Percentiles rank a stretch among this genome's conserved stretches.
Evolutionary conservation across 805 yeast genomes (phyloP).

Genomic region (Saccharomycopsis oosterbeekiorum): DNA sequence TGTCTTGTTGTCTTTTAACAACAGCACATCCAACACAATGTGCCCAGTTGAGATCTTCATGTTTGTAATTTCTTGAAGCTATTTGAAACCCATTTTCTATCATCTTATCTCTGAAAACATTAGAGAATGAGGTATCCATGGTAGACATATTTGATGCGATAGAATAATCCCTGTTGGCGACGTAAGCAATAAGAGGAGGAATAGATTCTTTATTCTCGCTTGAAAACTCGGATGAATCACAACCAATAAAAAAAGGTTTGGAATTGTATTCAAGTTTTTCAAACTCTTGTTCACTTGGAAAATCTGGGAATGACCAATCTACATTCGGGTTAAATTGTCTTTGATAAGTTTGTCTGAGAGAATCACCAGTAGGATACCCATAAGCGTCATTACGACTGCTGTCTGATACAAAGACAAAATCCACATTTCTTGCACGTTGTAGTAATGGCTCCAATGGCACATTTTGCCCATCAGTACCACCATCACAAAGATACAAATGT

Average conservation of each 20-base stretch:
- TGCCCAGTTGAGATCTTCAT: constrained; percentile 59
- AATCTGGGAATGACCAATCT: constrained; percentile 65
- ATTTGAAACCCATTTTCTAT: constrained; percentile 67
- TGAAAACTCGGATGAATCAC: constrained; percentile 57
- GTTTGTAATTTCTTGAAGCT: constrained; percentile 53
- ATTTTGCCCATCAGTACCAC: constrained; percentile 53
- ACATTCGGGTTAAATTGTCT: constrained; percentile 27
- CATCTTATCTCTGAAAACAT: constrained; percentile 46
- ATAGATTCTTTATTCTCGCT: constrained; percentile 31
- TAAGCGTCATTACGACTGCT: constrained; percentile 31
- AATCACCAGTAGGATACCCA: constrained; percentile 13
- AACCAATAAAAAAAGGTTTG: constrained; percentile 75
- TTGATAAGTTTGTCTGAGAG: constrained; percentile 11
- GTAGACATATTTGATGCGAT: constrained; percentile 66
- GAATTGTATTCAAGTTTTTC: constrained; percentile 49
- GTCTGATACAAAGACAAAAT: constrained; percentile 44
- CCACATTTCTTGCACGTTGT: constrained; percentile 44
- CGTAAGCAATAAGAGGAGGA: constrained; percentile 74
- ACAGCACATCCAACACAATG: constrained; percentile 80
- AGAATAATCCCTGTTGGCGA: constrained; percentile 62
- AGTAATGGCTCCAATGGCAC: constrained; percentile 46
- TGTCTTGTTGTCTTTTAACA: constrained; percentile 66
- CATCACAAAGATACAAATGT: constrained; percentile 38
- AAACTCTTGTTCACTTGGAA: constrained; percentile 54
- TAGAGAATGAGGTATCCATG: constrained; percentile 49